phyloP scores from a whole-genome alignment of 2,329 filamentous ascomycete species.

The Trichoderma sp. region DNA sequence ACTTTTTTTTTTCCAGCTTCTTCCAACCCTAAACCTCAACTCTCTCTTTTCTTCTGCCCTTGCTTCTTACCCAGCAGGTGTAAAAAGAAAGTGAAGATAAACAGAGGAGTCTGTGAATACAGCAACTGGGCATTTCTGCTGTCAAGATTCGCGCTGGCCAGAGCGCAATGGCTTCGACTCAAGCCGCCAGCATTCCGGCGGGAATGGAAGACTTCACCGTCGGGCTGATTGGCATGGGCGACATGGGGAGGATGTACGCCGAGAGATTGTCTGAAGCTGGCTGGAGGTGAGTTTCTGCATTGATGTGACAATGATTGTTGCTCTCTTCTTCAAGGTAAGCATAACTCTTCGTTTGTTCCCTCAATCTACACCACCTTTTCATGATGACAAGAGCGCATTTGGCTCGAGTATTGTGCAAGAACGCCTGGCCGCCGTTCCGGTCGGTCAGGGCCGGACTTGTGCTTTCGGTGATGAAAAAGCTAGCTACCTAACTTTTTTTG shows the following conservation, averaged over 20 bases:
- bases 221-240: conserved; percentile 97
- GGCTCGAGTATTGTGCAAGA: conserved; percentile 92
- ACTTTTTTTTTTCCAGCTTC: conserved; percentile 29
- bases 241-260: conserved; percentile 99
- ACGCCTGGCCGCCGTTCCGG: conserved; percentile 74
- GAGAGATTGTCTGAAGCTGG: conserved; percentile 84
- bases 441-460: conserved; percentile 58
- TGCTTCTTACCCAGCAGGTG: conserved; percentile 6
- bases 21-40: conserved; percentile 17
- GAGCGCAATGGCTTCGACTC: conserved; percentile 39
- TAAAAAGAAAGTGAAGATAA: background rate
- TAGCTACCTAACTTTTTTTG: conserved; percentile 90
- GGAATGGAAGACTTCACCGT: conserved; percentile 73
- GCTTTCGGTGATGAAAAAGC: conserved; percentile 97
- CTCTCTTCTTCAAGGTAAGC: conserved; percentile 28
- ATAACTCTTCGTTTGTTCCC: conserved; percentile 21
- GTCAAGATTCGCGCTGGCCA: conserved; percentile 33
- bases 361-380: conserved; percentile 38
- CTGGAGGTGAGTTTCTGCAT: conserved; percentile 74
- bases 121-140: conserved; percentile 36
- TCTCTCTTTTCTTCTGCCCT: conserved; percentile 13
- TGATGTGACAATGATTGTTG: background rate
- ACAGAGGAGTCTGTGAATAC: conserved; percentile 32
- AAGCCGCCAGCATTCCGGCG: conserved; percentile 36
- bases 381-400: conserved; percentile 99